phyloP scores from a whole-genome alignment of 176 grass and related monocot species.

The Typha latifolia region DNA sequence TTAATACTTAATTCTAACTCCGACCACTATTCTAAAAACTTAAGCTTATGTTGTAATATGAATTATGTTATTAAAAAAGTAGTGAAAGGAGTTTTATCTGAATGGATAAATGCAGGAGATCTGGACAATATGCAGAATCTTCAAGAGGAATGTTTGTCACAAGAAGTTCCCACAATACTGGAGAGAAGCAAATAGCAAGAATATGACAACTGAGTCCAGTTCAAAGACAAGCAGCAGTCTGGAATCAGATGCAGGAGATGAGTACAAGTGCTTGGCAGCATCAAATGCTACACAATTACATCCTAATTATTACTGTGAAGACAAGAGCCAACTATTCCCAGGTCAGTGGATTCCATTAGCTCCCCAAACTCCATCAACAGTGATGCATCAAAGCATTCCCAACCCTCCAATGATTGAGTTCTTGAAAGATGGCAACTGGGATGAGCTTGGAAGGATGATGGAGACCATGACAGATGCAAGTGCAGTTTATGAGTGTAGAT shows the following conservation, averaged over 20 bases:
- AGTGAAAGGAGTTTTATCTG: neutral
- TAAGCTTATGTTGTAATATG: too few relatives aligned
- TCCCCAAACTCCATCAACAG: conserved; percentile 11
- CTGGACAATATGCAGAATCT: conserved; percentile 87
- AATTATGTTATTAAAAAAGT: conserved; percentile 3
- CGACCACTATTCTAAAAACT: too few relatives aligned
- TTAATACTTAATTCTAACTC: neutral
- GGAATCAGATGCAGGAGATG: conserved; percentile 42
- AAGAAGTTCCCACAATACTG: conserved; percentile 43
- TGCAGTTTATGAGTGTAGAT: conserved; percentile 34
- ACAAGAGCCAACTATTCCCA: conserved; percentile 18
- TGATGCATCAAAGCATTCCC: conserved; percentile 28
- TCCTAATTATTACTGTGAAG: neutral
- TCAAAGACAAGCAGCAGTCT: conserved; percentile 55
- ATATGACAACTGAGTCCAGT: conserved; percentile 32
- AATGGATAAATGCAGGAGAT: conserved; percentile 41
- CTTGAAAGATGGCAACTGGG: conserved; percentile 48
- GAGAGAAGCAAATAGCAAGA: conserved; percentile 14
- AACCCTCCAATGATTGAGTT: conserved; percentile 15
- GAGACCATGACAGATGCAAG: conserved; percentile 28
- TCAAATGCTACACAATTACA: neutral
- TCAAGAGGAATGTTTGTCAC: conserved; percentile 55
- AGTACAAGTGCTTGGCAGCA: conserved; percentile 25
- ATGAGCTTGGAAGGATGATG: conserved; percentile 62
- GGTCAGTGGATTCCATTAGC: conserved; percentile 23